Evolutionary conservation across 2,329 filamentous ascomycete genomes (phyloP), one percentile per base, ranked within the genome.

Genomic region (Aspergillus brasiliensis): DNA sequence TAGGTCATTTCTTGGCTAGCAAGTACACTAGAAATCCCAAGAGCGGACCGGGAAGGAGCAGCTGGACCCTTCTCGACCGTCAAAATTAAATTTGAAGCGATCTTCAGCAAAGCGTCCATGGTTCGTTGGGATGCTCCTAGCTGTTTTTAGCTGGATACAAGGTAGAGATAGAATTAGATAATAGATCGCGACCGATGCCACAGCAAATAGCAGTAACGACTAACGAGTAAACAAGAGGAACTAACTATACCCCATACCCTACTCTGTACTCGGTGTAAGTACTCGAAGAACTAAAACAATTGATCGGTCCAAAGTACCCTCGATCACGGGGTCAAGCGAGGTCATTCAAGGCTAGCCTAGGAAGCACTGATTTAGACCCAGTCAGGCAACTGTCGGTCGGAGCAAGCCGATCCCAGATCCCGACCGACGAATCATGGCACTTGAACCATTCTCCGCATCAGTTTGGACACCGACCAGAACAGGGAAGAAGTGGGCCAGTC

Each of bases 371-470:
- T 25, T 34, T 21, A 49, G 15, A 10, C 46, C 46, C 23, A 27
- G 25, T 28, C 15, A 10, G 25, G 46, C 8, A 31, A 31, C 15
- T 28, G 25, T 28, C 8, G 31, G n/a, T 31, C 46, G 46, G 46
- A 28, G 15, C 23, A 17, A 31, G n/a, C 46, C 46, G 46, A 28
- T 27, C 31, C 40, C 19, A 44, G 40, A 23, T 44, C 11, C 19
- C 8, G 13, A 21, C 23, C 37, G 15, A 10, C 64, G 60, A 64
- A 65, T 64, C n/a, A 55, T 2, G 7, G 6, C 5, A 10, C 10
- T 2, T 8, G 5, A 19, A 51, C 51, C 60, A 61, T 59, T 64
- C 62, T 64, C 64, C 62, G 60, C 64, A 64, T 61, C 31, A 34
- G 31, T 34, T 34, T 61, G 44, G 60, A 57, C 31, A n/a, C 40